Conservation (phyloP, 1,284 basidiomycete species). For the Inonotus hispidus region DNA sequence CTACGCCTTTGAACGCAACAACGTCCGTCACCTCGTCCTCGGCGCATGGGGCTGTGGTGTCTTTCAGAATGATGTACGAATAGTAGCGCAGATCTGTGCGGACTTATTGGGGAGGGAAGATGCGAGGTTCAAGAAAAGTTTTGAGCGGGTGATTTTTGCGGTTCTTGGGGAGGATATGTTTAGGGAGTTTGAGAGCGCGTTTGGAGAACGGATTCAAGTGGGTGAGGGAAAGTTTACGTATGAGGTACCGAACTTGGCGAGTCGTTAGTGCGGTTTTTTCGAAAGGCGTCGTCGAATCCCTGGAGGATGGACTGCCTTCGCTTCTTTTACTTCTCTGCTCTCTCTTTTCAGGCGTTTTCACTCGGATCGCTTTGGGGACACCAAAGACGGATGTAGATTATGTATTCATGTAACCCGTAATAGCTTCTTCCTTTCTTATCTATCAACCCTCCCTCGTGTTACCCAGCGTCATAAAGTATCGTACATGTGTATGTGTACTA, state of each 20-base stretch:
- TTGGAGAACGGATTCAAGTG: conserved; percentile 23
- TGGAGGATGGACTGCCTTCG: not conserved
- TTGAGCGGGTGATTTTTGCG: conserved; percentile 59
- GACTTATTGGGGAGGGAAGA: conserved; percentile 43
- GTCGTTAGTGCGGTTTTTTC: not conserved
- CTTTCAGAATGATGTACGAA: conserved; percentile 54
- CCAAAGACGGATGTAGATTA: too few species aligned
- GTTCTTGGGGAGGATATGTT: conserved; percentile 52
- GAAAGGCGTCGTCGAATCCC: not conserved
- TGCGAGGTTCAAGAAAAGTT: conserved; percentile 49
- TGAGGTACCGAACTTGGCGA: conserved; percentile 2
- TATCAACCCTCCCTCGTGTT: too few species aligned
- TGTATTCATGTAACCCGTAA: too few species aligned
- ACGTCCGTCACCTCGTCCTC: conserved; percentile 52
- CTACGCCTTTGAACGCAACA: conserved; percentile 55
- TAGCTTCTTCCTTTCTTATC: too few species aligned
- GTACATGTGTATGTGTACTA: too few species aligned
- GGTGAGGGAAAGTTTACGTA: conserved; percentile 6
- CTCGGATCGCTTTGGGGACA: too few species aligned
- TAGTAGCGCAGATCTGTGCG: conserved; percentile 55
- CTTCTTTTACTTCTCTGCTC: not conserved
- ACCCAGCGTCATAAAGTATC: too few species aligned
- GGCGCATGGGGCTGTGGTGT: conserved; percentile 74
- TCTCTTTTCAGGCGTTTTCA: too few species aligned
- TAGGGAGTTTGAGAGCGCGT: conserved; percentile 40